Evolutionary conservation across 305 asterid species (phyloP).

Genomic region (Andrographis paniculata): DNA sequence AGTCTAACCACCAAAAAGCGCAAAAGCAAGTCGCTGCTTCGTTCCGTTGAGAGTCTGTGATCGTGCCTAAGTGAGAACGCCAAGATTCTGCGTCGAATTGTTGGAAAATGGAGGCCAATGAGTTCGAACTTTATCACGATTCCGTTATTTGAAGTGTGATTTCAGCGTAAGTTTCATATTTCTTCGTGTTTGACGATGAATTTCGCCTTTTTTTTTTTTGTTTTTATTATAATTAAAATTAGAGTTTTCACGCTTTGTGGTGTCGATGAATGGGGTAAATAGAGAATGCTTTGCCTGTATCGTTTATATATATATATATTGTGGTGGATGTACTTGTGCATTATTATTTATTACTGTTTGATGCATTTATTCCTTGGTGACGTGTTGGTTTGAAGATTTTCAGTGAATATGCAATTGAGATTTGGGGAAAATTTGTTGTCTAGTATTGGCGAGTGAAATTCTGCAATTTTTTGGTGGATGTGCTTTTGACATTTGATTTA

Average conservation of each 20-base stretch:
- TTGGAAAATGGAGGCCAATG: slow-evolving; percentile 54
- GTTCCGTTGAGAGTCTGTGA: slow-evolving; percentile 13
- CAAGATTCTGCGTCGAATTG: neutral
- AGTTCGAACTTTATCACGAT: slow-evolving; percentile 24
- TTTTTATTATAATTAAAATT: neutral
- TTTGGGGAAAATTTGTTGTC: neutral
- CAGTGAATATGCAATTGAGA: neutral
- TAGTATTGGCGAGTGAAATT: no score
- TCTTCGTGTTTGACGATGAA: neutral
- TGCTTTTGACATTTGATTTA: neutral
- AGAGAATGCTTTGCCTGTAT: neutral
- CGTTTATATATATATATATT: no score
- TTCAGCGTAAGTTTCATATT: neutral
- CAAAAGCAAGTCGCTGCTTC: slow-evolving; percentile 7
- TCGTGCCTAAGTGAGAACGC: slow-evolving; percentile 16
- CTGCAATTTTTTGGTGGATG: neutral
- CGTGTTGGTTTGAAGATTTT: no score
- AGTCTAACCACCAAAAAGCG: slow-evolving; percentile 52
- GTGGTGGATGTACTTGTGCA: no score
- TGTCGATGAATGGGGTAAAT: neutral
- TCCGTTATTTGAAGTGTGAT: slow-evolving; percentile 3
- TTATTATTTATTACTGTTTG: no score
- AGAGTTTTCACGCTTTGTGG: neutral
- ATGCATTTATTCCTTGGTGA: no score
- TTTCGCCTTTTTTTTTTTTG: neutral